Evolutionary conservation across 202 grass and related monocot genomes (phyloP).

Genomic region (Zoysia matrella): DNA sequence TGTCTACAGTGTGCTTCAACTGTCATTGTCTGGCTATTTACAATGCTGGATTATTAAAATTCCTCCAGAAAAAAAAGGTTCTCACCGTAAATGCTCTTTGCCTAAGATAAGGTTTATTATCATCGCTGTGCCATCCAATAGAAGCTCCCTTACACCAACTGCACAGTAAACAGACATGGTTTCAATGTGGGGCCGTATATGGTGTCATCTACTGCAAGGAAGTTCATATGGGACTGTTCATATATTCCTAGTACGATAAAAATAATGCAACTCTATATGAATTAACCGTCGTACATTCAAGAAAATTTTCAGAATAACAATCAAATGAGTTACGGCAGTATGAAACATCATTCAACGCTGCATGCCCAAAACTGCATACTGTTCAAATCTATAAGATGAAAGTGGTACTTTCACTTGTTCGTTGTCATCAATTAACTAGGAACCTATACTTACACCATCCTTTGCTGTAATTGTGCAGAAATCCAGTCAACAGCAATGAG

Average conservation of each 20-base stretch:
- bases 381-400: neutral
- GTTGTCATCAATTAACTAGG: neutral
- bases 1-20: neutral
- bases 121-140: conserved; percentile 92
- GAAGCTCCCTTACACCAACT: conserved; percentile 94
- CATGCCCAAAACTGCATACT: neutral
- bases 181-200: neutral
- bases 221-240: neutral
- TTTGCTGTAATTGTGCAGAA: neutral
- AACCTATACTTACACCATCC: neutral
- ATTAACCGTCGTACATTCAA: neutral
- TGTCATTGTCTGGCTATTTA: neutral
- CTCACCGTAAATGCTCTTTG: conserved; percentile 87
- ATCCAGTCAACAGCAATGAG: neutral
- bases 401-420: neutral
- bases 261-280: neutral
- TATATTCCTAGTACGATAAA: neutral
- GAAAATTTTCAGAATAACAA: neutral
- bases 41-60: neutral
- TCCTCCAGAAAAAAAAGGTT: neutral
- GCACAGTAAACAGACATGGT: conserved; percentile 38
- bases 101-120: conserved; percentile 93
- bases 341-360: neutral
- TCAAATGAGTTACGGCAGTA: neutral
- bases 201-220: conserved; percentile 1